phyloP scores from a whole-genome alignment of 140 eudicot genomes.

The Oenanthe javanica region DNA sequence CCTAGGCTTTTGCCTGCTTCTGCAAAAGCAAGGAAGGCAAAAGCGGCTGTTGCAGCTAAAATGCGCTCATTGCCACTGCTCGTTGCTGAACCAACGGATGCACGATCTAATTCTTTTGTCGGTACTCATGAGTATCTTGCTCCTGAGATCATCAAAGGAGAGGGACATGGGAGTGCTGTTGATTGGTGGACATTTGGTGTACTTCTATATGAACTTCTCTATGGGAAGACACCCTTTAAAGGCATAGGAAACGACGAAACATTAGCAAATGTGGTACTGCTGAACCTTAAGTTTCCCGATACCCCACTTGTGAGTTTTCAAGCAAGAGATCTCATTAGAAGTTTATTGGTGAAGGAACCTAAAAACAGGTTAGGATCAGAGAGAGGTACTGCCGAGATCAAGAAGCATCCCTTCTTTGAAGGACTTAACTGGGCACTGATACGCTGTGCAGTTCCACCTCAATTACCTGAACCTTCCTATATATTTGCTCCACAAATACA shows the following conservation, averaged over 20 bases:
- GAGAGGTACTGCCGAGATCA: constrained; percentile 85
- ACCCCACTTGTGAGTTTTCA: constrained; percentile 57
- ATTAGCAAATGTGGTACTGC: constrained; percentile 48
- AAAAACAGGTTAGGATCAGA: constrained; percentile 63
- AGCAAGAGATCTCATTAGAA: constrained; percentile 48
- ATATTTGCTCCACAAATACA: constrained; percentile 17
- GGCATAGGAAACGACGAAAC: constrained; percentile 56
- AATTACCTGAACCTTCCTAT: constrained; percentile 60
- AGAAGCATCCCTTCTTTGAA: constrained; percentile 75
- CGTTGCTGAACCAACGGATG: constrained; percentile 59
- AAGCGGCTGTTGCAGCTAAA: constrained; percentile 36
- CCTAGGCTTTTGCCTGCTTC: constrained; percentile 44
- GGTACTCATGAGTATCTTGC: constrained; percentile 86
- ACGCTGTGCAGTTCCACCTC: constrained; percentile 81
- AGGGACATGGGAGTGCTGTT: constrained; percentile 69
- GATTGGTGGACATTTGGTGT: constrained; percentile 97
- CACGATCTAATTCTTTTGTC: constrained; percentile 71
- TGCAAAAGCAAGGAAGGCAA: constrained; percentile 37
- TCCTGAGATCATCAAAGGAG: constrained; percentile 67
- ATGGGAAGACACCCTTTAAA: constrained; percentile 72
- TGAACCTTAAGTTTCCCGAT: constrained; percentile 68
- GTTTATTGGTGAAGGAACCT: constrained; percentile 58
- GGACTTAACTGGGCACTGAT: constrained; percentile 94
- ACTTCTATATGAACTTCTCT: constrained; percentile 52
- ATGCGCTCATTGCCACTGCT: constrained; percentile 38